These are phyloP conservation scores for Chenopodium formosanum DNA, from an alignment of 148 eudicot genomes.

Conservation along the genomic window DNA sequence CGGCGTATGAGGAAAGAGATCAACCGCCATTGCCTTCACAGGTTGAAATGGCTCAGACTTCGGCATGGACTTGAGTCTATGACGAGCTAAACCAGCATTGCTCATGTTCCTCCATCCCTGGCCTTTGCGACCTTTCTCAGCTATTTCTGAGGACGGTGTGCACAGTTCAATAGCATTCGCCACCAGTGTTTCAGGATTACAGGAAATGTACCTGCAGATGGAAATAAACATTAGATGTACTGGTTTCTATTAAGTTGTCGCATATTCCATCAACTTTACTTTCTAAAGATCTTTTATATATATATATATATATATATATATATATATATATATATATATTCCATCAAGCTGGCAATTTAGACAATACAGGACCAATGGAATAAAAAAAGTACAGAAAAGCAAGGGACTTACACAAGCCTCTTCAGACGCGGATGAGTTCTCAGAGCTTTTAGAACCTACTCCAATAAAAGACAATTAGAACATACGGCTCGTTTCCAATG, in stretches of 20 bases:
- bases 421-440: slow-evolving; percentile 71
- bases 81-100: slow-evolving; percentile 84
- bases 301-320: neutral
- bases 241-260: neutral
- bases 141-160: slow-evolving; percentile 67
- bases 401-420: slow-evolving; percentile 79
- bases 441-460: slow-evolving; percentile 77
- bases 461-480: slow-evolving; percentile 6
- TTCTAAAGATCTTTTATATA: neutral
- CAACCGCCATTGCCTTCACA: slow-evolving; percentile 90
- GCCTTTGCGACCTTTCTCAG: slow-evolving; percentile 56
- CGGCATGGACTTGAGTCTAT: slow-evolving; percentile 89
- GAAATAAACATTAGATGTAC: neutral
- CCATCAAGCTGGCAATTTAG: neutral
- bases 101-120: slow-evolving; percentile 84
- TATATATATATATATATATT: neutral
- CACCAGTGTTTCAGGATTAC: slow-evolving; percentile 91
- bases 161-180: slow-evolving; percentile 96
- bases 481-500: neutral
- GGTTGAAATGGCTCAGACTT: slow-evolving; percentile 84
- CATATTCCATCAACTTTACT: neutral
- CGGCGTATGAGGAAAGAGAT: slow-evolving; percentile 92
- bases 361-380: neutral
- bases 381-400: neutral
- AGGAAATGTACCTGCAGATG: slow-evolving; percentile 73